Base-by-base conservation (phyloP, 2,329 filamentous ascomycete species). In the Coniochaeta hoffmannii region DNA sequence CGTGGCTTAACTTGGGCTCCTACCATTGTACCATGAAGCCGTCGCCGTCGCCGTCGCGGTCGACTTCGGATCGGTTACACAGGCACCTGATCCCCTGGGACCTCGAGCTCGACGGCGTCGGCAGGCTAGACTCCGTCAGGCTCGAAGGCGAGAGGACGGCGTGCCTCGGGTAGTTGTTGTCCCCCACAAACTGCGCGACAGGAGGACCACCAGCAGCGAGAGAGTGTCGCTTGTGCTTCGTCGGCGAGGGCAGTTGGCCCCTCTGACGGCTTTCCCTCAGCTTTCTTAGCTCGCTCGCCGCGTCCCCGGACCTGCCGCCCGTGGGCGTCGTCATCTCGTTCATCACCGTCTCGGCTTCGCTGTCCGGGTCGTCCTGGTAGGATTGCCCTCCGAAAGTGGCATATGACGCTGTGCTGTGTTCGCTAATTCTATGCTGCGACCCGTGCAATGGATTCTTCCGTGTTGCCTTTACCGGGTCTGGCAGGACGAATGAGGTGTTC, bases 11-110 rank as follows among this genome's bases (percentile, higher is more conserved):
- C n/a, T n/a, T 30, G 30, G 50, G 53, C 36, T 67, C 78, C 58
- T 74, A 86, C 83, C 83, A 87, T 68, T 85, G 81, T 56, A 87
- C 76, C 76, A 86, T 78, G 61, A 83, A 83, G 56, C 72, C 73
- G 60, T 78, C 75, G 52, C 72, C 73, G 60, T 78, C 75, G 52
- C 76, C 73, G 49, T 76, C 73, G 38, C 65, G 67, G 44, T 76
- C 74, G 32, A 68, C 65, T 53, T 71, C 69, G n/a, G 58, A 54
- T 53, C 69, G 68, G 56, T 76, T 75, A 65, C 83, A 87, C 17
- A 85, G 72, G 61, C 83, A 87, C 58, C 82, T 75, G 31, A 85
- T 75, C 22, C 69, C 70, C 44, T 73, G 72, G 46, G 68, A 70
- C 24, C 73, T 69, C 22, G 67, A 67, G 32, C 73, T 72, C 31